Percentiles rank a stretch among this genome's conserved stretches.
These are phyloP conservation scores for Crithidia sp. DNA, from an alignment of 208 protist species.

Conservation along the genomic window DNA sequence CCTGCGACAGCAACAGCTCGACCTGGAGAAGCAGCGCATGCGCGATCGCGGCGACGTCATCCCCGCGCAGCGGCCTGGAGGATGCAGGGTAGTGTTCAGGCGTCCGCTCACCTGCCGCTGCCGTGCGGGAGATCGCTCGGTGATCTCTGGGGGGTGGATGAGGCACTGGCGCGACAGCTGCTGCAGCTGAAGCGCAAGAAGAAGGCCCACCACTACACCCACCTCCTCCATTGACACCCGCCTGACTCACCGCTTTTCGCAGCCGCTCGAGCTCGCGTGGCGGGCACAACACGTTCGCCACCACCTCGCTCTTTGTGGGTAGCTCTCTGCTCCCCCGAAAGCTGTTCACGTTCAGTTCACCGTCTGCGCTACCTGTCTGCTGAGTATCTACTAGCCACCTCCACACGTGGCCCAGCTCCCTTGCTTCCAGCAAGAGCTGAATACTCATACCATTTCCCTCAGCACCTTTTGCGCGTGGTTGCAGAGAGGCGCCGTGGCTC, in stretches of 20 bases:
- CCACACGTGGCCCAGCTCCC: conserved; percentile 28
- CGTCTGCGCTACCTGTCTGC: not conserved
- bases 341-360: not conserved
- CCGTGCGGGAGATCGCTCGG: too few relatives aligned
- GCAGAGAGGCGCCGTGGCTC: conserved; percentile 50
- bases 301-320: not conserved
- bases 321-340: not conserved
- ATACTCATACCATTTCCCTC: conserved; percentile 9
- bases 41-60: not conserved
- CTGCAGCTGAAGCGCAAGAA: too few relatives aligned
- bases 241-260: not conserved
- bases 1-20: not conserved
- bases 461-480: not conserved
- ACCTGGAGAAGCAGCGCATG: not conserved
- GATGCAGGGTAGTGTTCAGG: not conserved
- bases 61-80: too few relatives aligned
- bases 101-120: not conserved
- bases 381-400: not conserved
- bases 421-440: conserved; percentile 34
- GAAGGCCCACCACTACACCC: not conserved
- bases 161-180: not conserved
- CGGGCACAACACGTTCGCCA: not conserved
- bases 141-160: conserved; percentile 2
- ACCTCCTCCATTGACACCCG: not conserved
- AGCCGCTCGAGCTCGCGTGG: not conserved